Base-by-base conservation (phyloP, 805 yeast species). In the Yarrowia yakushimensis region DNA sequence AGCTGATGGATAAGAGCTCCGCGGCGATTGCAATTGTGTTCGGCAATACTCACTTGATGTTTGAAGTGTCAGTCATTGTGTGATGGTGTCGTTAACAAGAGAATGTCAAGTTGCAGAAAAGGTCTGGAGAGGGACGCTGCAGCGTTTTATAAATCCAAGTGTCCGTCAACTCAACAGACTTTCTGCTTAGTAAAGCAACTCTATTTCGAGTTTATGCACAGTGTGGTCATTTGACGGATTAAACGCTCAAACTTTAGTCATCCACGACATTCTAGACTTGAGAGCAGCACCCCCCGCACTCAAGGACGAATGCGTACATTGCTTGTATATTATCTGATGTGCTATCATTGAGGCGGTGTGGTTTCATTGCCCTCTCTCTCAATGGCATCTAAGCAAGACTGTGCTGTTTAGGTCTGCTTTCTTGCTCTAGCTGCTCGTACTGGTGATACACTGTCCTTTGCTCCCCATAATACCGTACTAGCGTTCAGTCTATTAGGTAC, bases 1-100 rank as follows among this genome's bases (percentile, higher is more conserved):
- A 22, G 37, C 18, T 33, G 37, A 15, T 7, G 10, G 6, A 20
- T 18, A 4, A 5, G 18, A 33, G n/a, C 20, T 20, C 46, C 20
- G 34, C 50, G 23, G 50, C 3, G 36, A 20, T 30, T 28, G 52
- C 52, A 48, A 31, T 48, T 48, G 55, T 43, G 39, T 27, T 20
- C 39, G 55, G 55, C 39, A 34, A 18, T 52, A 52, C 59, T 52
- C 59, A 52, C 59, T 52, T 52, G 59, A 52, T 52, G 59, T 52
- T 36, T 25, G 59, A 48, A 48, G 59, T 52, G 59, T 52, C 59
- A 52, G 59, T 52, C 59, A 52, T 52, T 52, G 42, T 52, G 43
- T 34, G 31, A 22, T 36, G 23, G 39, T 52, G 59, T 52, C 59
- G 59, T 52, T 52, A 52, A 52, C 59, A 55, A 55, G 61, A 55